Evolutionary conservation across 495 filamentous ascomycete genomes (phyloP), one percentile per base, ranked within the genome.

Genomic region (Xanthoparmelia taractica): DNA sequence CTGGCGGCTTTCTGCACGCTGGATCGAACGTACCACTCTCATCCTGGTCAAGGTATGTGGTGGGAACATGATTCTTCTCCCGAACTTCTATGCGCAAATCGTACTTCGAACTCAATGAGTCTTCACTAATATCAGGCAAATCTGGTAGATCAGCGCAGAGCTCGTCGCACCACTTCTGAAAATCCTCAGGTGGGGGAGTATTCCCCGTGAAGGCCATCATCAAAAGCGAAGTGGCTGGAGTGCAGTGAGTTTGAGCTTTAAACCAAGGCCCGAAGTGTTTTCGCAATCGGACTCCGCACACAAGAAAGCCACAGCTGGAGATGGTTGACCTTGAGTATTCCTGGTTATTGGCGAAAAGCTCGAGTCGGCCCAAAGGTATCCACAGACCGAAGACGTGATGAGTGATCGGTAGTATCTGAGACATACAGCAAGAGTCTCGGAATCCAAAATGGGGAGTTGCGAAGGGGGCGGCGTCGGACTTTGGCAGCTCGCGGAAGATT

Each of bases 1-100:
- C 43, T 10, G 57, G 57, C 6, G 36, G 47, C 33, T 52, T 43
- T 29, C 63, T 67, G 25, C 57, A 54, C n/a, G 48, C 23, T 33
- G 63, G 67, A 54, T 69, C 67, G 33, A 63, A 69, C 8, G 47
- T 63, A 18, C 61, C 67, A 31, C 61, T 69, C 25, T 58, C 48
- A 45, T 69, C 67, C 45, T 67, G 65, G 33, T 69, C 67, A 12
- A 67, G 43, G 31, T 59, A 62, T 12, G 65, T 65, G 18, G 59
- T 56, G 10, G 59, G 60, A 18, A 57, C 37, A 8, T 43, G 60
- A 10, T 43, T 57, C 8, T 63, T 41, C 29, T 67, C 63, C 23
- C 67, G 65, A 54, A 63, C 57, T 15, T 38, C 60, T 17, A 50
- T 25, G 18, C 67, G 65, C 25, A 69, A 57, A 25, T 67, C 58